phyloP scores from a whole-genome alignment of 2,329 filamentous ascomycete species.

The Escovopsis sp. region DNA sequence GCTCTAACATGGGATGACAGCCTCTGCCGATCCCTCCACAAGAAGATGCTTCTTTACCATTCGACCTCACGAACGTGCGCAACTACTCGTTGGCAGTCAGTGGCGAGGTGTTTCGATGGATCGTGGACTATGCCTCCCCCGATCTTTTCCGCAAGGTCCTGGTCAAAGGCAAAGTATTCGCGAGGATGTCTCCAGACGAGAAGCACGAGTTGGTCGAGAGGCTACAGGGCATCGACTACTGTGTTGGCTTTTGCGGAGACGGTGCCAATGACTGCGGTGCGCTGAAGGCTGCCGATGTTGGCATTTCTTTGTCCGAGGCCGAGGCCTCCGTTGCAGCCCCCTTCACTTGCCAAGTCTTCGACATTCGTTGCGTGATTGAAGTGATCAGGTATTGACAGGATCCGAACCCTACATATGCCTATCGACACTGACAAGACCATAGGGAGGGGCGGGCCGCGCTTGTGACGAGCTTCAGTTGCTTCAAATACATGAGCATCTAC shows the following conservation, averaged over 20 bases:
- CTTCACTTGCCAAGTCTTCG: constrained; percentile 88
- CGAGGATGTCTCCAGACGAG: constrained; percentile 96
- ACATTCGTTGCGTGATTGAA: constrained; percentile 87
- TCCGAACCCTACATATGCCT: too few relatives aligned
- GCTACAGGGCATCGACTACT: constrained; percentile 89
- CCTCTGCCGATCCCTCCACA: constrained; percentile 57
- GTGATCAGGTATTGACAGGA: constrained; percentile 52
- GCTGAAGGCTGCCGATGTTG: constrained; percentile 90
- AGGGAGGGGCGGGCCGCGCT: constrained; percentile 85
- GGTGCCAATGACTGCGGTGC: constrained; percentile 96
- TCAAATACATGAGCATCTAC: constrained; percentile 99
- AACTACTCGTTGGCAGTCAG: constrained; percentile 84
- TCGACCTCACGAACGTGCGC: constrained; percentile 63
- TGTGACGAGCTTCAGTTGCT: constrained; percentile 98
- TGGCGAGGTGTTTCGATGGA: constrained; percentile 93
- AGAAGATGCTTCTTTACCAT: constrained; percentile 69
- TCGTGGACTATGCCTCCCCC: constrained; percentile 78
- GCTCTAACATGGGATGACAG: constrained; percentile 21
- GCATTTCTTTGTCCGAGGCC: constrained; percentile 90
- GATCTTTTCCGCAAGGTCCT: constrained; percentile 66
- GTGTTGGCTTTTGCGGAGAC: constrained; percentile 89
- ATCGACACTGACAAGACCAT: constrained; percentile 9
- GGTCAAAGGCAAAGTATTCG: constrained; percentile 81
- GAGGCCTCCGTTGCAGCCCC: constrained; percentile 97
- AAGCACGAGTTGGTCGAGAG: constrained; percentile 97